phyloP scores from a whole-genome alignment of 495 filamentous ascomycete species.

The Aspergillus coremiiformis region DNA sequence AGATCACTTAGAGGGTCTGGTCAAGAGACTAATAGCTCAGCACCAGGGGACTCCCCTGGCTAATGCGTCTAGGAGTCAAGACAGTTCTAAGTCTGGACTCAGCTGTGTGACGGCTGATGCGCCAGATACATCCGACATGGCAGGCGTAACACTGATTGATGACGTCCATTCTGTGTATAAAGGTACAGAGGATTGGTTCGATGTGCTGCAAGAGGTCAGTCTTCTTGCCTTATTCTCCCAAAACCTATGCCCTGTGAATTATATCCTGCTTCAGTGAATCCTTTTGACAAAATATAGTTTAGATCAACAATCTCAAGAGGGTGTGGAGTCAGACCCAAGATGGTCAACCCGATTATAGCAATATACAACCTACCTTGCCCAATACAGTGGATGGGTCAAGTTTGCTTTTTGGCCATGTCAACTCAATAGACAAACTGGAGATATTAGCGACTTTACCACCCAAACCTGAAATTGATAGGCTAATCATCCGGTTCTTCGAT shows the following conservation, averaged over 20 bases:
- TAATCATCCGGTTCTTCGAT: conserved; percentile 7
- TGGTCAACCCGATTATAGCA: background rate
- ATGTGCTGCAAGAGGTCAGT: conserved; percentile 8
- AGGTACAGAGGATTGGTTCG: conserved; percentile 4
- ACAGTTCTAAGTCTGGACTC: too few relatives aligned
- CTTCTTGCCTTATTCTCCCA: background rate
- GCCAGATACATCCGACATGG: background rate
- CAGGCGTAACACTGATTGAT: background rate
- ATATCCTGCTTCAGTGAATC: too few relatives aligned
- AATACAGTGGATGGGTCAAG: conserved; percentile 9
- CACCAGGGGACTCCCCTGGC: background rate
- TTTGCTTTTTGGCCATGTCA: conserved; percentile 8
- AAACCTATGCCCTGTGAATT: too few relatives aligned
- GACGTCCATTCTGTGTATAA: conserved; percentile 6
- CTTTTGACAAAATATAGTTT: too few relatives aligned
- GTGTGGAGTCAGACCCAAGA: conserved; percentile 4
- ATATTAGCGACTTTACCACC: conserved; percentile 6
- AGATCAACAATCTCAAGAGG: conserved; percentile 9
- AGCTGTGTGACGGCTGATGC: too few relatives aligned
- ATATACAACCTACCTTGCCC: background rate
- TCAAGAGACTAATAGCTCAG: conserved; percentile 2
- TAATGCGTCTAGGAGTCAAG: background rate
- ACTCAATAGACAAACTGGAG: conserved; percentile 2
- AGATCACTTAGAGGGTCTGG: conserved; percentile 7
- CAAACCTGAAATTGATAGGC: background rate